Evolutionary conservation across 805 yeast genomes (phyloP), one percentile per base, ranked within the genome.

Genomic region (Candida boidinii): DNA sequence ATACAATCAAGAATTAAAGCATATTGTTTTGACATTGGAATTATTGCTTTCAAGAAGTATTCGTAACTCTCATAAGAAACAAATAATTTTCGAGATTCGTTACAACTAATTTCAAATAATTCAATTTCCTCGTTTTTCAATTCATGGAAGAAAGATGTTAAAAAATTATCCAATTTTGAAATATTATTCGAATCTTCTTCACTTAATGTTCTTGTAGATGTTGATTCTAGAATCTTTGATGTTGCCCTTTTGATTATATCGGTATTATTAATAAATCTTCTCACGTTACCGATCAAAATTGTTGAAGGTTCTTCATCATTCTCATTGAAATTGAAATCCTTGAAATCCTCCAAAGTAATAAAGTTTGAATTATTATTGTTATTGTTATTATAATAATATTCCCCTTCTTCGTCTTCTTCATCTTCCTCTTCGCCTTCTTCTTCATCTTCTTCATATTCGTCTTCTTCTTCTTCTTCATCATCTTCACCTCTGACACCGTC

Each of bases 281-380:
- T 16, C 30, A 26, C 21, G 14, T 31, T 31, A 5, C 26, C 34
- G 9, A 31, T 31, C n/a, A 31, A 31, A 9, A 24, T 9, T 15
- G 25, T 28, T 3, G 5, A 24, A 4, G 30, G 25, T 3, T 28
- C 25, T 3, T 28, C 30, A 3, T 17, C 3, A 4, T 15, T 20
- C n/a, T n/a, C n/a, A n/a, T n/a, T n/a, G n/a, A n/a, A n/a, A n/a
- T n/a, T n/a, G n/a, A n/a, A n/a, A n/a, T n/a, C n/a, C n/a, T n/a
- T n/a, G n/a, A n/a, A n/a, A n/a, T n/a, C n/a, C n/a, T n/a, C n/a
- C n/a, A n/a, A n/a, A n/a, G n/a, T n/a, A n/a, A n/a, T n/a, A n/a
- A n/a, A n/a, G n/a, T n/a, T n/a, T n/a, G n/a, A n/a, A n/a, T n/a
- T n/a, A n/a, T n/a, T n/a, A n/a, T n/a, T n/a, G n/a, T n/a, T n/a